A percentile compares a stretch with the other conserved stretches of the same genome.
These are phyloP conservation scores for Enterocytospora artemiae DNA, from an alignment of 371 early-diverging fungal species.

Conservation along the genomic window DNA sequence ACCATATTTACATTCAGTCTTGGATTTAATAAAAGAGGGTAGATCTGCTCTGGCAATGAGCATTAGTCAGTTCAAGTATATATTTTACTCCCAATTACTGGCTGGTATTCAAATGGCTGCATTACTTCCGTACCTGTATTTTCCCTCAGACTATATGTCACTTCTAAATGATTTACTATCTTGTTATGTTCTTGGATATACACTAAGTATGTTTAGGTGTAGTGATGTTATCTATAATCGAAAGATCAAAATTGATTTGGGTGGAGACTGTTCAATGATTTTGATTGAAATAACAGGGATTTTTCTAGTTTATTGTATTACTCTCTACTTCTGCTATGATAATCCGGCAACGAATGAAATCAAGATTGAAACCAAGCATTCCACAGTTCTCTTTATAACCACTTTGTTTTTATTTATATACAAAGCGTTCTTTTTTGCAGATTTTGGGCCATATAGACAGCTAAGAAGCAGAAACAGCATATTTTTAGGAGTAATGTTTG, in stretches of 20 bases:
- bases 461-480: not conserved
- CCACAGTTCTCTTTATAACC: not conserved
- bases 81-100: slow-evolving; percentile 60
- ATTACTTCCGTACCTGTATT: not conserved
- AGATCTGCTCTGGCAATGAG: slow-evolving; percentile 88
- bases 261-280: not conserved
- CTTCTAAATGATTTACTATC: not conserved
- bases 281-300: slow-evolving; percentile 2
- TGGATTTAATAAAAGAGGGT: slow-evolving; percentile 83
- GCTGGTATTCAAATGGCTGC: not conserved
- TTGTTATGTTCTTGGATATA: not conserved
- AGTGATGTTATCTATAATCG: not conserved
- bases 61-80: slow-evolving; percentile 89
- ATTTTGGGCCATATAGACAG: slow-evolving; percentile 10
- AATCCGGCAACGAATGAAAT: not conserved
- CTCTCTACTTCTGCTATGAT: not conserved
- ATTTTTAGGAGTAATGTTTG: slow-evolving; percentile 5
- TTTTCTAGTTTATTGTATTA: not conserved
- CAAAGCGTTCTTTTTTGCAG: slow-evolving; percentile 3
- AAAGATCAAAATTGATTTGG: not conserved
- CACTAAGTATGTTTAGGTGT: not conserved
- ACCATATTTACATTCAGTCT: slow-evolving; percentile 75
- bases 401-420: not conserved
- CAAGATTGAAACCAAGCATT: not conserved
- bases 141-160: not conserved